These are phyloP conservation scores for Aspergillus ellipticus DNA, from an alignment of 495 filamentous ascomycete genomes.

Conservation along the genomic window DNA sequence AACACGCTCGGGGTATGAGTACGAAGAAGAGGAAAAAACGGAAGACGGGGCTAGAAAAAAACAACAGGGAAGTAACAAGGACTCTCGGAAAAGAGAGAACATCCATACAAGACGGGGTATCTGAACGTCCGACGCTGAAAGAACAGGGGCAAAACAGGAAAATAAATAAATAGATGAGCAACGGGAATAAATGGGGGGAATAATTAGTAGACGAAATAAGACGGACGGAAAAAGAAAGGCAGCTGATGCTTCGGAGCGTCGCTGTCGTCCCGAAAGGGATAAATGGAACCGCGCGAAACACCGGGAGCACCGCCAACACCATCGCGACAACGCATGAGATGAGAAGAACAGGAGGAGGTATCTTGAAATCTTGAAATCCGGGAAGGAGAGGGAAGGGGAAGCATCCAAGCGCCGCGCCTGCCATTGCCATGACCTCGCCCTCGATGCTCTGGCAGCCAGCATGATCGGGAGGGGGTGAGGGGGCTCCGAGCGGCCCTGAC, in stretches of 20 bases:
- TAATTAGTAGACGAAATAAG: conserved; percentile 1
- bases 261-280: conserved; percentile 14
- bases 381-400: background rate
- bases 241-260: background rate
- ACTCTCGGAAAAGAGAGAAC: background rate
- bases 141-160: background rate
- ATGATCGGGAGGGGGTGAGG: background rate
- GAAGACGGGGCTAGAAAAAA: background rate
- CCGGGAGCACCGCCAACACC: conserved; percentile 13
- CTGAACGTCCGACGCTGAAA: conserved; percentile 12
- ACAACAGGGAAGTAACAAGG: background rate
- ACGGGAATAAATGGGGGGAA: conserved; percentile 1
- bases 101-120: conserved; percentile 27
- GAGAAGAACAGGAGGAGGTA: background rate
- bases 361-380: conserved; percentile 4
- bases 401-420: conserved; percentile 3
- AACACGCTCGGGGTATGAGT: conserved; percentile 22
- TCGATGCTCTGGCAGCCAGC: too few relatives aligned
- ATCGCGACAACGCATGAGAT: conserved; percentile 11
- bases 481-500: conserved; percentile 2
- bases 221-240: conserved; percentile 1
- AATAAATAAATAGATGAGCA: conserved; percentile 1
- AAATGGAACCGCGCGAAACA: conserved; percentile 1
- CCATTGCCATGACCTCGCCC: background rate
- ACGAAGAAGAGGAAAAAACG: conserved; percentile 3